These are phyloP conservation scores for Leccinum boreale DNA, from an alignment of 768 basidiomycete genomes.

Conservation along the genomic window DNA sequence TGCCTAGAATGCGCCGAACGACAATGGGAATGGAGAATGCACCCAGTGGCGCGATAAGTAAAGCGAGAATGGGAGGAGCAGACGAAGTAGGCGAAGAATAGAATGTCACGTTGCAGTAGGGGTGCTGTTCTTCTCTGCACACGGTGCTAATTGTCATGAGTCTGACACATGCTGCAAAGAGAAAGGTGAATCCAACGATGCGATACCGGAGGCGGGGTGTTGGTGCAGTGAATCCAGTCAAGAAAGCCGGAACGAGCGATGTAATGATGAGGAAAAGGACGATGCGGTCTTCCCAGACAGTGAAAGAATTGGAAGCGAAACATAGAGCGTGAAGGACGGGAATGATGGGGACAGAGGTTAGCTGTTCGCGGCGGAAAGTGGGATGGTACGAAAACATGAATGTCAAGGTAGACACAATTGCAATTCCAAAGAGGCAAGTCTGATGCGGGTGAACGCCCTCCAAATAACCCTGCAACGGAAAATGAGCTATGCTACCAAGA, in stretches of 20 bases:
- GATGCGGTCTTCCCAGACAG: conserved; percentile 94
- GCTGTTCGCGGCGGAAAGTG: conserved; percentile 25
- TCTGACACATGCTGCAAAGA: conserved; percentile 67
- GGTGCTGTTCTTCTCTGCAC: conserved; percentile 93
- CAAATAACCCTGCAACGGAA: conserved; percentile 32
- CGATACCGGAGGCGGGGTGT: conserved; percentile 66
- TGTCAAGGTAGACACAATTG: conserved; percentile 44
- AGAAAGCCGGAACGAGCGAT: conserved; percentile 56
- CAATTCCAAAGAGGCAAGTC: conserved; percentile 45
- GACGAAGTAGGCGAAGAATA: conserved; percentile 71
- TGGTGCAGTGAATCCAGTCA: conserved; percentile 66
- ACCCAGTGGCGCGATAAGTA: conserved; percentile 54
- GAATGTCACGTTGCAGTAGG: conserved; percentile 88
- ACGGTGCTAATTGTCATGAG: conserved; percentile 81
- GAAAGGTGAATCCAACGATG: conserved; percentile 66
- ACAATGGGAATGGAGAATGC: conserved; percentile 56
- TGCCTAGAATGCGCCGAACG: conserved; percentile 54
- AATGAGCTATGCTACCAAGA: conserved; percentile 34
- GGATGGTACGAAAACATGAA: conserved; percentile 43
- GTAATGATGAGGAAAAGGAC: conserved; percentile 70
- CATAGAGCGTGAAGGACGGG: conserved; percentile 67
- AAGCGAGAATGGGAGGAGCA: conserved; percentile 56
- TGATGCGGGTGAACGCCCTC: conserved; percentile 53
- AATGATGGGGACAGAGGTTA: conserved; percentile 40
- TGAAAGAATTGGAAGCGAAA: conserved; percentile 93